A percentile compares a stretch with the other conserved stretches of the same genome.
Conservation (phyloP, 1,139 yeast species). For the Candida gigantensis region DNA sequence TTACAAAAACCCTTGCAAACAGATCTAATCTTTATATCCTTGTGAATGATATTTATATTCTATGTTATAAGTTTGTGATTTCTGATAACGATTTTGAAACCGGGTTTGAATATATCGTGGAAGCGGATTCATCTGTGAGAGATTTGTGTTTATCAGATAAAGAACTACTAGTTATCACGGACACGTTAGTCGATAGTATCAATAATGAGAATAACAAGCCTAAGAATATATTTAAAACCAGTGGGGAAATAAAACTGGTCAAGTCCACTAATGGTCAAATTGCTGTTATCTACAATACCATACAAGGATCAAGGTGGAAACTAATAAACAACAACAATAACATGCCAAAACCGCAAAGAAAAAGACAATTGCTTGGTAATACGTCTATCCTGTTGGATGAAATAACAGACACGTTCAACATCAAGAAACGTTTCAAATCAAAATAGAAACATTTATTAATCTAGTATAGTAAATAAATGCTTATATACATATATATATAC, state of each 20-base stretch:
- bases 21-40: slow-evolving; percentile 5
- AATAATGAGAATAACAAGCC: slow-evolving; percentile 2
- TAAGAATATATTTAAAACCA: slow-evolving; percentile 1
- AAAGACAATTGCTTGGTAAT: slow-evolving; percentile 8
- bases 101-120: neutral
- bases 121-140: neutral
- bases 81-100: neutral
- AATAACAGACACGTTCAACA: slow-evolving; percentile 33
- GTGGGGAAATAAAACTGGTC: slow-evolving; percentile 1
- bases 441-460: too few species aligned
- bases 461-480: too few species aligned
- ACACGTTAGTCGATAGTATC: neutral
- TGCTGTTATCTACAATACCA: neutral
- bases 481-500: slow-evolving; percentile 5
- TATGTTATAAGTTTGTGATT: slow-evolving; percentile 2
- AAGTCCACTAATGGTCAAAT: neutral
- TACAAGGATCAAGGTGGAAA: slow-evolving; percentile 4
- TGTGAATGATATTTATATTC: slow-evolving; percentile 5
- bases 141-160: neutral
- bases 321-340: neutral
- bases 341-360: neutral
- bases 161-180: neutral
- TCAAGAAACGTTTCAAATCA: slow-evolving; percentile 20
- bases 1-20: slow-evolving; percentile 1
- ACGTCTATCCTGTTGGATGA: slow-evolving; percentile 21